These are phyloP conservation scores for Cinnamomum micranthum DNA, from an alignment of 164 flowering plant genomes.

Conservation along the genomic window DNA sequence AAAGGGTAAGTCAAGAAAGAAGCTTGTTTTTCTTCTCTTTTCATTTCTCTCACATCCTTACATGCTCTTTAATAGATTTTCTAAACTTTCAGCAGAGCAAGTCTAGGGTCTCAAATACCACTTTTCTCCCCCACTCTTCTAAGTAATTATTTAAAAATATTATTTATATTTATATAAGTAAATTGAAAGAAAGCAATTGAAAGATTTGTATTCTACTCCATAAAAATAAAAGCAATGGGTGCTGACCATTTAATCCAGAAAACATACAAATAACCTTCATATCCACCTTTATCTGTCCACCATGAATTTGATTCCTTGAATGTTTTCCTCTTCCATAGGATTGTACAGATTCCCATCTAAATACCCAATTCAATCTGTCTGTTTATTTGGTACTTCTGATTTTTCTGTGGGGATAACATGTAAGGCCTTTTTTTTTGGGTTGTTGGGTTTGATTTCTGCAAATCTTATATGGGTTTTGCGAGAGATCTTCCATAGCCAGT, in stretches of 20 bases:
- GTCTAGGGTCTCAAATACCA: background rate
- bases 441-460: conserved; percentile 28
- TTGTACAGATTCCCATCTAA: conserved; percentile 42
- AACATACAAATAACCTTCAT: conserved; percentile 29
- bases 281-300: conserved; percentile 39
- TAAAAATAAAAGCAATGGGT: conserved; percentile 24
- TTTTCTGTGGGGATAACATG: conserved; percentile 21
- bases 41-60: background rate
- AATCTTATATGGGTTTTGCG: conserved; percentile 36
- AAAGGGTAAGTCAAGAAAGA: too few relatives aligned
- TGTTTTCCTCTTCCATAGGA: conserved; percentile 41
- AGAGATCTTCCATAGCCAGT: conserved; percentile 16
- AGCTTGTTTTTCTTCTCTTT: background rate
- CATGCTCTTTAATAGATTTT: too few relatives aligned
- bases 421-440: conserved; percentile 12
- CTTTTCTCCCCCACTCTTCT: background rate
- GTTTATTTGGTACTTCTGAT: conserved; percentile 11
- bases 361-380: conserved; percentile 31
- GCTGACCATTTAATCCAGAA: conserved; percentile 43
- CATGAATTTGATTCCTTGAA: conserved; percentile 57
- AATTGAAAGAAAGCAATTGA: background rate
- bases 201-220: background rate
- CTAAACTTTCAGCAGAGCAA: background rate
- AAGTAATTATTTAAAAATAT: too few relatives aligned
- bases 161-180: too few relatives aligned